These are phyloP conservation scores for Gloeophyllum trabeum DNA, from an alignment of 768 basidiomycete genomes.

Conservation along the genomic window DNA sequence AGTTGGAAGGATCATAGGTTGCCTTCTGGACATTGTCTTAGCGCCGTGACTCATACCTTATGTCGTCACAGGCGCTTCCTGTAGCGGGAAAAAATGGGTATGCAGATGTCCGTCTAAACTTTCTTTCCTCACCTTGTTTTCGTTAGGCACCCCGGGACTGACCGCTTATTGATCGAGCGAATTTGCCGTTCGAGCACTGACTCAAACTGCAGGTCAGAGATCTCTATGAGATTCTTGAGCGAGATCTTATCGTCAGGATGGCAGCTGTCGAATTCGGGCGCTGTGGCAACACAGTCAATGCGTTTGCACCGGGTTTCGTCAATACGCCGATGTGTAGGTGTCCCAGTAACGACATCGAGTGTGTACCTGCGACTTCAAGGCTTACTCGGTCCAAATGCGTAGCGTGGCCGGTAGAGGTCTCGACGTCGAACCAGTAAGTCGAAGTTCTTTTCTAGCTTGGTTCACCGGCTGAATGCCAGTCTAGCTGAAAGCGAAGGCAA, in stretches of 20 bases:
- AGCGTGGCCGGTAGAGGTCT: background rate
- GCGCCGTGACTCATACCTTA: too few relatives aligned
- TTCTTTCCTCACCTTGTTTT: too few relatives aligned
- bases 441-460: background rate
- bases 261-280: conserved; percentile 5
- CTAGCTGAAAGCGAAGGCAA: background rate
- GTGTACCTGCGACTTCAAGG: background rate
- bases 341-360: background rate
- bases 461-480: background rate
- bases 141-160: conserved; percentile 1
- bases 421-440: background rate
- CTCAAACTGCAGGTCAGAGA: conserved; percentile 5
- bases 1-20: conserved; percentile 4
- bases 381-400: background rate
- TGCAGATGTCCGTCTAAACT: too few relatives aligned
- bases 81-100: too few relatives aligned
- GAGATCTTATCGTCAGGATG: too few relatives aligned
- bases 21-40: too few relatives aligned
- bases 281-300: conserved; percentile 9
- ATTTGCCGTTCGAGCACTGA: conserved; percentile 5
- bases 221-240: too few relatives aligned
- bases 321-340: conserved; percentile 5
- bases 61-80: too few relatives aligned
- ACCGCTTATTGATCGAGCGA: conserved; percentile 6
- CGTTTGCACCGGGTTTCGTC: conserved; percentile 8